Evolutionary conservation across 768 basidiomycete genomes (phyloP), one percentile per base, ranked within the genome.

Genomic region (Vishniacozyma victoriae): DNA sequence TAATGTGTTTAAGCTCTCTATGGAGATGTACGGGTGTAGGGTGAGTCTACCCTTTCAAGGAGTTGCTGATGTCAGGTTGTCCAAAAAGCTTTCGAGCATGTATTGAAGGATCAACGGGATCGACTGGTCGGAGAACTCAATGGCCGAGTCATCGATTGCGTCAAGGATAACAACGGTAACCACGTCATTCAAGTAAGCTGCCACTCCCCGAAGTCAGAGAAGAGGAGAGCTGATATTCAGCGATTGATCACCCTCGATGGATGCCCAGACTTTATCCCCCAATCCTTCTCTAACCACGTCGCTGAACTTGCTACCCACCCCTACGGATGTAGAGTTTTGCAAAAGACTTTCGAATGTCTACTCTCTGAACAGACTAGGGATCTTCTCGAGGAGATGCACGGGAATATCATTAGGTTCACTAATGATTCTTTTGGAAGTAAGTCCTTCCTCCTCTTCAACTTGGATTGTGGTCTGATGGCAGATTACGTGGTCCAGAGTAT

Each of bases 1-100:
- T 0, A 82, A 85, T 62, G 77, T 91, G 27, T 74, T 89, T 3
- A 74, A 78, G 14, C 75, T 96, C 44, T 86, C 90, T 9, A 74
- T 86, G 46, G 87, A 96, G 65, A 87, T 92, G 79, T 97, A 97
- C 71, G 93, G 92, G 3, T 99, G 93, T 72, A 82, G 93, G 13
- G 91, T 97, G 51, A 52, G 65, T 67, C 35, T 12, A 14, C 20
- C 15, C 1, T 13, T 22, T 13, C 13, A 7, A 19, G 18, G 22
- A 23, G 41, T 16, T 27, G n/a, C 43, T 49, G 27, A 18, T n/a
- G 27, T n/a, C 48, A 63, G 46, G 50, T 48, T 33, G 50, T 60
- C 15, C 24, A 57, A 29, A 60, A 95, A 86, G 88, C 89, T 23
- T 77, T 97, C 18, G 91, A 96, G 63, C 81, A 78, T 63, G 76